phyloP scores from a whole-genome alignment of 1,284 basidiomycete genomes.

The Phenoliferia sp. region DNA sequence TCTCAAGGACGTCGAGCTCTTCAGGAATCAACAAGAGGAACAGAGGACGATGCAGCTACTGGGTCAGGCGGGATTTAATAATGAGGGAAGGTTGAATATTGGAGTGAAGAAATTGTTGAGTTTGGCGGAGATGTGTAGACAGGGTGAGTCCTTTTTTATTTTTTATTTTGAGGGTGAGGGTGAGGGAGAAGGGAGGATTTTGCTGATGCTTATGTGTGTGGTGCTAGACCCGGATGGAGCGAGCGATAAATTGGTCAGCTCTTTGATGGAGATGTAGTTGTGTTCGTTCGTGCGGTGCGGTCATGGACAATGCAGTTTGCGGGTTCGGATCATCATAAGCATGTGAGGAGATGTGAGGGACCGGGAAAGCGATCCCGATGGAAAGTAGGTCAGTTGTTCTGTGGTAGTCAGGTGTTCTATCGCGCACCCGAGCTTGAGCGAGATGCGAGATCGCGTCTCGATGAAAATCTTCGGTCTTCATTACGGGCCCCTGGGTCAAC shows the following conservation, averaged over 20 bases:
- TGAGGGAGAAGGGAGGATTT: neutral
- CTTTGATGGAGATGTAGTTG: conserved; percentile 30
- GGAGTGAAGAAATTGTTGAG: conserved; percentile 93
- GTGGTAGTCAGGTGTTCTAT: too few relatives aligned
- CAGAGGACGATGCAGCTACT: conserved; percentile 62
- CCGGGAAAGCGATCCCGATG: too few relatives aligned
- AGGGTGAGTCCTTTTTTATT: conserved; percentile 49
- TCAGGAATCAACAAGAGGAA: conserved; percentile 57
- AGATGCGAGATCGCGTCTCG: too few relatives aligned
- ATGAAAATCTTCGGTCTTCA: too few relatives aligned
- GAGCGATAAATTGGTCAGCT: conserved; percentile 43
- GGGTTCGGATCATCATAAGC: too few relatives aligned
- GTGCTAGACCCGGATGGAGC: conserved; percentile 35
- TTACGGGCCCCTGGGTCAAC: too few relatives aligned
- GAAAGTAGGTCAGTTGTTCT: too few relatives aligned
- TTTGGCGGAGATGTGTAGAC: conserved; percentile 91
- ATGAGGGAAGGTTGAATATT: conserved; percentile 52
- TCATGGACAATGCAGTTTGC: too few relatives aligned
- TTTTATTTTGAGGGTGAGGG: neutral
- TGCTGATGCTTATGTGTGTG: neutral
- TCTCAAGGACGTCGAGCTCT: conserved; percentile 77
- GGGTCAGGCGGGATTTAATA: conserved; percentile 67
- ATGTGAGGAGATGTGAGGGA: too few relatives aligned
- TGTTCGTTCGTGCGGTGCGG: too few relatives aligned
- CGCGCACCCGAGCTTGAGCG: too few relatives aligned